Evolutionary conservation across 2,329 filamentous ascomycete genomes (phyloP), one percentile per base, ranked within the genome.

Genomic region (Diaporthe capsici): DNA sequence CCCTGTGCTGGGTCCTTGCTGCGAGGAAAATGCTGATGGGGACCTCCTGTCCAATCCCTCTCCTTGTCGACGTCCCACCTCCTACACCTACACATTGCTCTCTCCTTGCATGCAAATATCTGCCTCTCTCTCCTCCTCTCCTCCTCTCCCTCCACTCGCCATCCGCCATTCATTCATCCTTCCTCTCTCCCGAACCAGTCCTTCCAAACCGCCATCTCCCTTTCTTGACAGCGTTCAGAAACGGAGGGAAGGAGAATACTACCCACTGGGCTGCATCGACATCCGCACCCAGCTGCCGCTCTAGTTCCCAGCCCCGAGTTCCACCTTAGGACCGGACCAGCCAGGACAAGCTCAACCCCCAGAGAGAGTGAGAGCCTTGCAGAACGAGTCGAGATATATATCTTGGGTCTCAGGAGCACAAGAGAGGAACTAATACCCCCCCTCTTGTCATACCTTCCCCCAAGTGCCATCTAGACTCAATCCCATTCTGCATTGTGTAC

Each of bases 91-190:
- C 86, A 89, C 88, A 87, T 87, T 88, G 87, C 87, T 86, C 86
- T 83, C 86, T 85, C 86, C 84, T 84, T 86, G 84, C 84, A 85
- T 88, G 75, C 78, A 82, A 82, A 83, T 83, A 83, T 87, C 86
- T 87, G 78, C 82, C 80, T 82, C 82, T 83, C 78, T 82, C 79
- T 82, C 80, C 79, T 79, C 81, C 81, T 80, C 81, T 80, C 76
- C 75, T 82, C 81, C 81, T 65, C 71, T 63, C 57, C 79, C 80
- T 82, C 81, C 80, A 82, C 81, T 79, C 80, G 82, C 82, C 82
- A 87, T 87, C 87, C 89, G 87, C 89, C 88, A 86, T 90, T 90
- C 76, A 65, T 60, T 58, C 70, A 75, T 73, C 73, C 65, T 75
- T 65, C 71, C 86, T 84, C 86, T 88, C 86, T 85, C 85, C 85